A percentile compares a stretch with the other conserved stretches of the same genome.
phyloP scores from a whole-genome alignment of 2,329 filamentous ascomycete species.

The Aspergillus vadensis region DNA sequence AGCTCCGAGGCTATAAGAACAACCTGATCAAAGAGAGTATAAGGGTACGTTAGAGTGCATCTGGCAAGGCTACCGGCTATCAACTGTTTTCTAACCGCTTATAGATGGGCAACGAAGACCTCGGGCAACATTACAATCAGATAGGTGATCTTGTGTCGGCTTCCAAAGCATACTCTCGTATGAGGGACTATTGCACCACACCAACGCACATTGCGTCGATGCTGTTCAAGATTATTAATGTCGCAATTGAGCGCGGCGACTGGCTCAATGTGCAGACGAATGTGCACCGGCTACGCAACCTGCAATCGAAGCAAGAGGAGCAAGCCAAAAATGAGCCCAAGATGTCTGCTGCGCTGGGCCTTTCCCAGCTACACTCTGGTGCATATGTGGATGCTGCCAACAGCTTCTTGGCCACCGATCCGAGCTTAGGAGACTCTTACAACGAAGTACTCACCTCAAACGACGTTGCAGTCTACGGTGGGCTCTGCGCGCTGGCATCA shows the following conservation, averaged over 20 bases:
- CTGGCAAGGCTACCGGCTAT: background rate
- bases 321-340: conserved; percentile 63
- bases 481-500: conserved; percentile 83
- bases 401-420: conserved; percentile 67
- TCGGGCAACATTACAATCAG: conserved; percentile 78
- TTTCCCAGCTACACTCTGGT: conserved; percentile 60
- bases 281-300: conserved; percentile 57
- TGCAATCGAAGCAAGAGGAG: conserved; percentile 60
- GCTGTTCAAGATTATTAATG: conserved; percentile 73
- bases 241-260: conserved; percentile 74
- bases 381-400: conserved; percentile 69
- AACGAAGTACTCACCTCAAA: conserved; percentile 77
- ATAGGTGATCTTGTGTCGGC: conserved; percentile 74
- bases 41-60: conserved; percentile 57
- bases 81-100: conserved; percentile 6
- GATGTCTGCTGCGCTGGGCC: conserved; percentile 62
- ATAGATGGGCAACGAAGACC: conserved; percentile 91
- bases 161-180: conserved; percentile 75
- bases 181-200: conserved; percentile 88
- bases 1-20: conserved; percentile 92
- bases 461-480: conserved; percentile 89
- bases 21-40: conserved; percentile 98
- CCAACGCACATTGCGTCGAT: conserved; percentile 82
- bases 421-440: conserved; percentile 59
- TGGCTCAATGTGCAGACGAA: conserved; percentile 70